These are phyloP conservation scores for Amoebophrya sp. DNA, from an alignment of 169 alveolate species.

Conservation along the genomic window DNA sequence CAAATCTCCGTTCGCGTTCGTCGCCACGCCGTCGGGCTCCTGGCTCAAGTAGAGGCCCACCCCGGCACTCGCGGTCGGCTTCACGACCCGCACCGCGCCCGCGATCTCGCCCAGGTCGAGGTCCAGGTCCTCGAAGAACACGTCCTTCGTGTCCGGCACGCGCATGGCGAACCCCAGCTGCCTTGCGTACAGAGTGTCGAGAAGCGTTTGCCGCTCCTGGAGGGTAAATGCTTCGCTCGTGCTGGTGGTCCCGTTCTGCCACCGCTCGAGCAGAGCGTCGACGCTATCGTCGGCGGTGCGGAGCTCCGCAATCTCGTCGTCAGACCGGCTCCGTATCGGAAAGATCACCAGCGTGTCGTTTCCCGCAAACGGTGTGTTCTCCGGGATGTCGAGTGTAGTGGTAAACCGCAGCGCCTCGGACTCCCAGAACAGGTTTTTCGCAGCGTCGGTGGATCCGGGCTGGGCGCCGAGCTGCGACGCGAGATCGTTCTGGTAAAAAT, in stretches of 20 bases:
- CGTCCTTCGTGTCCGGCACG: not conserved
- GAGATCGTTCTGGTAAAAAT: too few species aligned
- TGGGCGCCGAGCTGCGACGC: too few species aligned
- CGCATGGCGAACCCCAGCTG: not conserved
- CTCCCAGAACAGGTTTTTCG: not conserved
- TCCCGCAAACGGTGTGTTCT: not conserved
- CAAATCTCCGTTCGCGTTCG: not conserved
- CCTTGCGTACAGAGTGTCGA: not conserved
- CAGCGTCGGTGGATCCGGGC: too few species aligned
- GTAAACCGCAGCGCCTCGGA: not conserved
- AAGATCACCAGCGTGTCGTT: not conserved
- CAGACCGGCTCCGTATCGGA: not conserved
- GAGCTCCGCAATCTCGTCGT: not conserved
- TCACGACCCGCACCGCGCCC: not conserved
- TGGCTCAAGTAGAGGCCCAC: not conserved
- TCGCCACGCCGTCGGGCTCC: not conserved
- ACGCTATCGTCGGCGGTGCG: not conserved
- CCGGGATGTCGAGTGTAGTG: not conserved
- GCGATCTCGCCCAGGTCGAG: not conserved
- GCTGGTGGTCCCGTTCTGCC: not conserved
- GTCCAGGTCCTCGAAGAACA: not conserved
- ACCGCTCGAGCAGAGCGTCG: not conserved
- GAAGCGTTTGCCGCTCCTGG: not conserved
- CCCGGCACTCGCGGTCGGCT: not conserved
- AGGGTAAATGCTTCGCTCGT: not conserved